Evolutionary conservation across 164 flowering plant genomes (phyloP).

Genomic region (Sextonia rubra): DNA sequence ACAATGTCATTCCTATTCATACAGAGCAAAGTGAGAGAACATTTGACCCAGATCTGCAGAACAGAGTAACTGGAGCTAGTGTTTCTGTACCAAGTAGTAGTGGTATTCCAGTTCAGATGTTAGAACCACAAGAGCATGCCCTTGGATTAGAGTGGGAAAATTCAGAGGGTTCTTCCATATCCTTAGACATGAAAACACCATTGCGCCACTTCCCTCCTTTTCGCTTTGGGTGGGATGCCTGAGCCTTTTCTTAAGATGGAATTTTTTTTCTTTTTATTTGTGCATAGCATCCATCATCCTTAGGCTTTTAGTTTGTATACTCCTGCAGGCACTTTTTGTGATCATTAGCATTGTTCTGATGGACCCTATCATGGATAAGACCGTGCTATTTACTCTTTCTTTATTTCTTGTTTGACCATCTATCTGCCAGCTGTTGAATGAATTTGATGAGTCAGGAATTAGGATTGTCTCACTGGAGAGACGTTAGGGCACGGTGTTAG

Average conservation of each 20-base stretch:
- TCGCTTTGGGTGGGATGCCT: conserved; percentile 77
- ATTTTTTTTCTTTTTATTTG: too few relatives aligned
- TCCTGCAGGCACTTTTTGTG: neutral
- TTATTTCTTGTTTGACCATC: too few relatives aligned
- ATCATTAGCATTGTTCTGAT: neutral
- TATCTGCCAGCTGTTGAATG: neutral
- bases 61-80: conserved; percentile 42
- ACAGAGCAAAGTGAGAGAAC: conserved; percentile 58
- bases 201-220: conserved; percentile 93
- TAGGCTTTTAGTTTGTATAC: neutral
- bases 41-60: conserved; percentile 45
- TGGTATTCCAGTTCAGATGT: conserved; percentile 55
- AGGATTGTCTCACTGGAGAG: neutral
- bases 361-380: neutral
- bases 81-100: conserved; percentile 41
- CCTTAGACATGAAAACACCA: conserved; percentile 91
- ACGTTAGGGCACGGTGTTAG: too few relatives aligned
- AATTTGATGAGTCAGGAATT: neutral
- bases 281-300: neutral
- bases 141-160: conserved; percentile 74
- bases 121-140: conserved; percentile 55
- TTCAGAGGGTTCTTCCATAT: conserved; percentile 53
- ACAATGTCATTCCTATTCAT: conserved; percentile 30
- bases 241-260: neutral
- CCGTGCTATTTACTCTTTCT: neutral